These are phyloP conservation scores for Lathyrus aphaca DNA, from an alignment of 306 rosid species.

Conservation along the genomic window DNA sequence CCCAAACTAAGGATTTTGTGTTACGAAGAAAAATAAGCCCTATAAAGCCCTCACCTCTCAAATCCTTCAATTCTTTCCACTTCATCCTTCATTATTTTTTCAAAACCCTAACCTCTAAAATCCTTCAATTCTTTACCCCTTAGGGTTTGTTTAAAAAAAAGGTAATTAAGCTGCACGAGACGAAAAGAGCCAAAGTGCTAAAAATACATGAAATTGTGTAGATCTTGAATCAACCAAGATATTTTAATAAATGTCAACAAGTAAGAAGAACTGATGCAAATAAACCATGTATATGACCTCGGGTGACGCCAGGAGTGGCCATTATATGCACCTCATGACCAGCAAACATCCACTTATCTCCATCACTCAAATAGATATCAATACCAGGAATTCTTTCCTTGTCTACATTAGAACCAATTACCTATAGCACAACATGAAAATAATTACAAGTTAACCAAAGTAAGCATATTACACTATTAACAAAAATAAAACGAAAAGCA, in stretches of 20 bases:
- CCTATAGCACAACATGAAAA: slow-evolving; percentile 52
- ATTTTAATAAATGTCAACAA: neutral
- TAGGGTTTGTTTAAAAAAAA: too few relatives aligned
- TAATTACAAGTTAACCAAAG: slow-evolving; percentile 14
- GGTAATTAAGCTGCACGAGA: neutral
- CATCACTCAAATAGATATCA: slow-evolving; percentile 85
- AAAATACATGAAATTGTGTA: slow-evolving; percentile 6
- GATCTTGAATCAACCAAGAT: slow-evolving; percentile 3
- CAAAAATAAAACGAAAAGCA: neutral
- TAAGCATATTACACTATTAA: neutral
- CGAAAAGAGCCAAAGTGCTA: slow-evolving; percentile 18
- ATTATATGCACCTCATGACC: slow-evolving; percentile 91
- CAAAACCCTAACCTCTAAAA: too few relatives aligned
- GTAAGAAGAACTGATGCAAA: slow-evolving; percentile 25
- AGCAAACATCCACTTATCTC: slow-evolving; percentile 99
- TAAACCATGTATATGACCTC: slow-evolving; percentile 55
- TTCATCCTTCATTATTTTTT: too few relatives aligned
- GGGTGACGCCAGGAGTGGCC: slow-evolving; percentile 96
- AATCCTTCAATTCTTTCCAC: too few relatives aligned
- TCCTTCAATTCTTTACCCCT: too few relatives aligned
- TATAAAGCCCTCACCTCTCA: too few relatives aligned
- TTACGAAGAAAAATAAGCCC: too few relatives aligned
- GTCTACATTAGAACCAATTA: slow-evolving; percentile 86
- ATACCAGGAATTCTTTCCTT: slow-evolving; percentile 83
- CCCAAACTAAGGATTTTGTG: too few relatives aligned